A percentile compares a stretch with the other conserved stretches of the same genome.
phyloP scores from a whole-genome alignment of 2,329 filamentous ascomycete genomes.

The Penicillium capsulatum region DNA sequence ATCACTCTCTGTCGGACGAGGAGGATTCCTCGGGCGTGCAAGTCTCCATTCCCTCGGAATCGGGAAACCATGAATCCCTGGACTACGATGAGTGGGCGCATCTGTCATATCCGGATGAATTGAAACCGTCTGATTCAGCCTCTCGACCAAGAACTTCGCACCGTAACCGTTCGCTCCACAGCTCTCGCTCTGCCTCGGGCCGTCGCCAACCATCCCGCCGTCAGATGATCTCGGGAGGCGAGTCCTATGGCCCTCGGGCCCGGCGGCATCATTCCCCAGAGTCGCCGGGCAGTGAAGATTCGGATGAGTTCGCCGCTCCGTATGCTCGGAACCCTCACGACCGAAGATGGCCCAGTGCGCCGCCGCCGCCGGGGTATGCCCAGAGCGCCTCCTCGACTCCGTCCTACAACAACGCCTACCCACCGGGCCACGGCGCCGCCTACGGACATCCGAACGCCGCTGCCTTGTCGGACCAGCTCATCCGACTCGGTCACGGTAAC shows the following conservation, averaged over 20 bases:
- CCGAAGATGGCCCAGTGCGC: slow-evolving; percentile 31
- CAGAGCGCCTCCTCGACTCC: slow-evolving; percentile 41
- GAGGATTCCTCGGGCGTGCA: slow-evolving; percentile 46
- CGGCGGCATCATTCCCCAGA: slow-evolving; percentile 48
- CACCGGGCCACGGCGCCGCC: slow-evolving; percentile 24
- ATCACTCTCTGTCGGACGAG: slow-evolving; percentile 41
- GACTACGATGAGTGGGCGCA: slow-evolving; percentile 41
- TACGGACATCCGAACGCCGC: slow-evolving; percentile 26
- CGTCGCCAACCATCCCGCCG: slow-evolving; percentile 38
- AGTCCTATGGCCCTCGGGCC: slow-evolving; percentile 35
- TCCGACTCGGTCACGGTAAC: slow-evolving; percentile 28
- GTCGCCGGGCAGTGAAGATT: slow-evolving; percentile 61
- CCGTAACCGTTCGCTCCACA: slow-evolving; percentile 39
- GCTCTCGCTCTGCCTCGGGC: slow-evolving; percentile 34
- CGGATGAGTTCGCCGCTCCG: slow-evolving; percentile 56
- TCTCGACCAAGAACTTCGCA: slow-evolving; percentile 42
- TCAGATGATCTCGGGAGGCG: slow-evolving; percentile 36
- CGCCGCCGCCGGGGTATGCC: slow-evolving; percentile 35
- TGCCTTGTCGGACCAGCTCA: slow-evolving; percentile 32
- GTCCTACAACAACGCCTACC: slow-evolving; percentile 33
- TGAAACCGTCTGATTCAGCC: slow-evolving; percentile 47
- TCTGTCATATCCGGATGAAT: slow-evolving; percentile 43
- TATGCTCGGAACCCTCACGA: slow-evolving; percentile 41
- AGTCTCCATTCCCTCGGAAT: slow-evolving; percentile 40
- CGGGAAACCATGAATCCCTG: slow-evolving; percentile 40